Evolutionary conservation across 1,139 yeast species (phyloP).

Genomic region (Geotrichum candidum): DNA sequence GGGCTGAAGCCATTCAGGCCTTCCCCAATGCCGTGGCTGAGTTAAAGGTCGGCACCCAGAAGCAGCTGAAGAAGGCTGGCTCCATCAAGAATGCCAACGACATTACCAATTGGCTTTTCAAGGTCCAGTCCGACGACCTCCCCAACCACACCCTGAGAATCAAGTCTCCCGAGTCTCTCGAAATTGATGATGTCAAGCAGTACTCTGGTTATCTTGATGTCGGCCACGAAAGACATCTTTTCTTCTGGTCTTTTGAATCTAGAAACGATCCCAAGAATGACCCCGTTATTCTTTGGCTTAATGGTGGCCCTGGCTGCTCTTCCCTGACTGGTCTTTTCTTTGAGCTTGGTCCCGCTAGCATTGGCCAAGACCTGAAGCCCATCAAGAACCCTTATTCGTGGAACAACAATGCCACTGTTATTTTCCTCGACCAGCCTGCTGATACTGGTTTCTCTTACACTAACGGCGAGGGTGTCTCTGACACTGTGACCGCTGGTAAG

Average conservation of each 20-base stretch:
- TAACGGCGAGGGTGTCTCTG: conserved; percentile 40
- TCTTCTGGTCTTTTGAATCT: conserved; percentile 83
- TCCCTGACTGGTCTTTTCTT: conserved; percentile 86
- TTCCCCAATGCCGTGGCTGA: conserved; percentile 18
- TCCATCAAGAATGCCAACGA: conserved; percentile 7
- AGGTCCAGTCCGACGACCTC: conserved; percentile 14
- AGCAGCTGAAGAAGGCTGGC: conserved; percentile 3
- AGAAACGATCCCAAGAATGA: conserved; percentile 83
- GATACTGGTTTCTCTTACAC: conserved; percentile 91
- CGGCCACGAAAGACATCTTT: conserved; percentile 76
- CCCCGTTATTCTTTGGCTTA: conserved; percentile 82
- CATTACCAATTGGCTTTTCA: conserved; percentile 14
- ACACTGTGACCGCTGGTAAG: conserved; percentile 66
- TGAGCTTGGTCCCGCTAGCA: conserved; percentile 82
- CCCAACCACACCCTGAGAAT: conserved; percentile 30
- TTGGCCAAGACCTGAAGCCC: conserved; percentile 61
- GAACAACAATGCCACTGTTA: conserved; percentile 85
- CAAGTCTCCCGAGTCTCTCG: conserved; percentile 55
- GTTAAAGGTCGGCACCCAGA: conserved; percentile 15
- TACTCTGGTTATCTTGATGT: conserved; percentile 85
- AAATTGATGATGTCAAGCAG: conserved; percentile 67
- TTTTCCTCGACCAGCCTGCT: conserved; percentile 92
- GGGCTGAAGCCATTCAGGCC: conserved; percentile 26
- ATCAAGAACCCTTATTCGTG: conserved; percentile 74
- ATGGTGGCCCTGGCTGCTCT: conserved; percentile 91